Base-by-base conservation (phyloP, 441 rosid genomes). In the Sinapis alba region DNA sequence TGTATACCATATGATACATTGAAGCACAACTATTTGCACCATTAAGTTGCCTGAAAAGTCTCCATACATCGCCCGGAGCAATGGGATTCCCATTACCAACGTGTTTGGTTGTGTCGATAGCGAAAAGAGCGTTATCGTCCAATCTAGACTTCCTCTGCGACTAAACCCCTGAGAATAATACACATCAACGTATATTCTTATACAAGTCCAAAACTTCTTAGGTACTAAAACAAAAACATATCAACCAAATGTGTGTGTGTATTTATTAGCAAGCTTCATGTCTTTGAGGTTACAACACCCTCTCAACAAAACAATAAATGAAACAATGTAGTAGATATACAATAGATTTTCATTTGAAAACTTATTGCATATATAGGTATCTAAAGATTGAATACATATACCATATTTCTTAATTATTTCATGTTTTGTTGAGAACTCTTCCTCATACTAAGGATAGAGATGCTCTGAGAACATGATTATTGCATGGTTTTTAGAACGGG, bases 11-110 rank as follows among this genome's bases (percentile, higher is more conserved):
- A 93, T 84, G 59, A 89, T 89, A 64, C 95, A 85, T 64, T 93
- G 97, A 54, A 90, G 59, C 23, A 93, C 98, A 28, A 93, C 98
- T 32, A 93, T 85, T 68, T 93, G 98, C 57, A 90, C 95, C 95
- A 90, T 93, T 6, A 90, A 81, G 67, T 56, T 68, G 16, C 86
- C 95, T 0, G 93, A 90, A 64, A 75, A 85, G 43, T 88, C 97
- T 0, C 97, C 98, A 36, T 93, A 93, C 98, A 90, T 93, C 8
- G 98, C 97, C 73, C 84, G 79, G 32, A 93, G 72, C 30, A 90
- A 87, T 0, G 98, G 98, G 69, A 93, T 87, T 7, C 97, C 98
- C 92, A 90, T 87, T 1, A 93, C 91, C 2, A 93, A 85, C 62
- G 95, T 93, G 76, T 90, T 93, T 10, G 97, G 98, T 6, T 90